Conservation (phyloP, 345 rosid species). For the Kandelia obovata region DNA sequence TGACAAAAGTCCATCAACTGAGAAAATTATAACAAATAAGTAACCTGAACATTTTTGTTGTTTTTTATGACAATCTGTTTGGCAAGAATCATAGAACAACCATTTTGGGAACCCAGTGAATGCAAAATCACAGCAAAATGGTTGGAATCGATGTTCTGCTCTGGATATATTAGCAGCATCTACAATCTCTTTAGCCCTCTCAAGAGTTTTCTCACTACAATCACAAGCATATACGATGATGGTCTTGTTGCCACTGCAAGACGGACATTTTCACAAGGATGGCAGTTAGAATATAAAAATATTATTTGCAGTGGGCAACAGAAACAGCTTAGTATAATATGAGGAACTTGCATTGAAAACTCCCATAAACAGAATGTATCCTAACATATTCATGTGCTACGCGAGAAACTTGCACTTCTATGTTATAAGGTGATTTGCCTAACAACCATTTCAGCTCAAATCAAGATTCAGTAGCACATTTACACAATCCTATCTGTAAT, state of each 20-base stretch:
- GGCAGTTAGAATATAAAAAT: background rate
- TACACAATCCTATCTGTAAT: no score
- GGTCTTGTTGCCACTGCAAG: slow-evolving; percentile 56
- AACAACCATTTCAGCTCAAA: no score
- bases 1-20: background rate
- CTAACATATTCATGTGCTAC: no score
- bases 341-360: background rate
- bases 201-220: slow-evolving; percentile 74
- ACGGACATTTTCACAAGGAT: background rate
- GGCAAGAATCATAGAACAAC: slow-evolving; percentile 54
- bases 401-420: no score
- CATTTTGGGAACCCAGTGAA: slow-evolving; percentile 53
- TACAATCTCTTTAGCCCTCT: slow-evolving; percentile 53
- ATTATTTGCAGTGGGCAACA: background rate
- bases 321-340: background rate
- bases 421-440: no score
- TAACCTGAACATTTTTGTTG: slow-evolving; percentile 33
- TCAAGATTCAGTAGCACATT: no score
- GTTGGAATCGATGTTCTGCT: slow-evolving; percentile 36
- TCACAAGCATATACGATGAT: slow-evolving; percentile 71
- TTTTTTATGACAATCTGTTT: slow-evolving; percentile 18
- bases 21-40: slow-evolving; percentile 1
- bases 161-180: slow-evolving; percentile 17
- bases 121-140: slow-evolving; percentile 69
- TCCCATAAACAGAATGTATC: no score